These are phyloP conservation scores for Piper longum DNA, from an alignment of 164 flowering plant genomes.

Conservation along the genomic window DNA sequence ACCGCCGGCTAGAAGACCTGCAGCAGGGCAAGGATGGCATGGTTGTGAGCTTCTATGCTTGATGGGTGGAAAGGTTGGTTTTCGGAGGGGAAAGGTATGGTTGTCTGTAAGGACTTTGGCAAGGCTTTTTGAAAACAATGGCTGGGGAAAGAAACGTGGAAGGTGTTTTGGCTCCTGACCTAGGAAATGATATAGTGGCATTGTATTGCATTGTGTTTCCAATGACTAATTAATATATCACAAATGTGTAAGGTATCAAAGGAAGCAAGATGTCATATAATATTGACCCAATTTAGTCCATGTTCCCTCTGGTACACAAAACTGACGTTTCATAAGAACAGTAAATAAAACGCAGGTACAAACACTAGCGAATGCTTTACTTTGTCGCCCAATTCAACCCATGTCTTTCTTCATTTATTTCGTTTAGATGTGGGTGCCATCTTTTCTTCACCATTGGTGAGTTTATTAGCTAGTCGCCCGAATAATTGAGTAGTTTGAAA, in stretches of 20 bases:
- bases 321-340: too few relatives aligned
- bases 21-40: constrained; percentile 7
- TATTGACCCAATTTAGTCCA: not conserved
- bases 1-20: constrained; percentile 2
- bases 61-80: not conserved
- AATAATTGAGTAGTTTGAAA: not conserved
- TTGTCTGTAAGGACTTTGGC: not conserved
- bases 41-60: not conserved
- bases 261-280: not conserved
- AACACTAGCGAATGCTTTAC: not conserved
- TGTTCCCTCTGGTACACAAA: not conserved
- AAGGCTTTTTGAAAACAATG: not conserved
- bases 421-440: not conserved
- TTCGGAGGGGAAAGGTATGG: not conserved
- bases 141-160: constrained; percentile 6
- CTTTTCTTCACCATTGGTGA: not conserved
- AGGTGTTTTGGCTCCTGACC: not conserved
- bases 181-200: not conserved
- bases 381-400: not conserved
- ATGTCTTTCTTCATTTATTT: too few relatives aligned
- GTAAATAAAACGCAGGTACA: not conserved
- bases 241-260: not conserved
- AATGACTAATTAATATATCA: not conserved
- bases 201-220: not conserved
- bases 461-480: too few relatives aligned